These are phyloP conservation scores for Dalbergia oliveri DNA, from an alignment of 306 rosid species.

Conservation along the genomic window DNA sequence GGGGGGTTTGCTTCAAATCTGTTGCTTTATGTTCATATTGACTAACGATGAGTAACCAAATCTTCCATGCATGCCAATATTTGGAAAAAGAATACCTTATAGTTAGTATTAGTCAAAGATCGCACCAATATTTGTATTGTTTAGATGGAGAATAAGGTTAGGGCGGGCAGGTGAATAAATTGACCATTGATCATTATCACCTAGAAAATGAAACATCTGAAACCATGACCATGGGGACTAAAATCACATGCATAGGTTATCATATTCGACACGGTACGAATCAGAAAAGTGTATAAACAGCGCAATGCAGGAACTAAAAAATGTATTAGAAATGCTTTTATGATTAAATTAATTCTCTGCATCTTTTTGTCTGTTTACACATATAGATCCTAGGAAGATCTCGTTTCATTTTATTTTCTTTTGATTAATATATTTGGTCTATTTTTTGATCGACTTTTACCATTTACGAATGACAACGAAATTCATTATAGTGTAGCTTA, in stretches of 20 bases:
- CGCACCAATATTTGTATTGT: background rate
- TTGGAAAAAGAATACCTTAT: constrained; percentile 12
- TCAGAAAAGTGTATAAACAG: background rate
- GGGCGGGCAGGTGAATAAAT: constrained; percentile 18
- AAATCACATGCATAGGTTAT: constrained; percentile 34
- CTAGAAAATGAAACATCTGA: constrained; percentile 9
- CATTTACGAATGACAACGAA: too few relatives aligned
- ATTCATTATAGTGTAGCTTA: too few relatives aligned
- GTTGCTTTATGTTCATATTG: constrained; percentile 12
- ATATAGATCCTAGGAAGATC: too few relatives aligned
- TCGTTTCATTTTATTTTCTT: too few relatives aligned
- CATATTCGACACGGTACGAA: too few relatives aligned
- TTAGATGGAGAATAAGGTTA: background rate
- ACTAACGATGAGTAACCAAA: background rate
- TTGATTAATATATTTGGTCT: too few relatives aligned
- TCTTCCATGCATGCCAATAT: constrained; percentile 15
- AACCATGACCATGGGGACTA: constrained; percentile 1
- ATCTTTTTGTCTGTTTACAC: too few relatives aligned
- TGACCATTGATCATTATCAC: constrained; percentile 12
- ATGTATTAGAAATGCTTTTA: too few relatives aligned
- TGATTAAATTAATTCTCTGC: too few relatives aligned
- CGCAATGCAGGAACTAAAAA: background rate
- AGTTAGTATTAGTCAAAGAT: constrained; percentile 40
- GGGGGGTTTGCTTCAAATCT: constrained; percentile 22
- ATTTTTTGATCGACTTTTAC: too few relatives aligned